Conservation (phyloP, 1,284 basidiomycete species). For the Tilletiaria anomala region DNA sequence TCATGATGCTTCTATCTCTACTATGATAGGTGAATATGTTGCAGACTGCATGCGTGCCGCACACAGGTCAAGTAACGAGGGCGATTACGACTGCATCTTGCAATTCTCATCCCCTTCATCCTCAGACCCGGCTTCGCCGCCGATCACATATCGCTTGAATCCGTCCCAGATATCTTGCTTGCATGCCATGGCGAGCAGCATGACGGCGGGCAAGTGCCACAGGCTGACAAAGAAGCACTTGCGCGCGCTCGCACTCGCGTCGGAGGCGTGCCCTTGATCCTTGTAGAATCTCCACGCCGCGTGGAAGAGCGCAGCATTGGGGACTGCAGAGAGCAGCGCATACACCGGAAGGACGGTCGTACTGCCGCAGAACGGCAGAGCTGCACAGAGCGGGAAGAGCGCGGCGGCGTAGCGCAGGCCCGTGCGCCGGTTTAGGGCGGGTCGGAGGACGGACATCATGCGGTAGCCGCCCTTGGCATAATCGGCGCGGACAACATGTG, state of each 20-base stretch:
- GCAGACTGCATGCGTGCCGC: too few species aligned
- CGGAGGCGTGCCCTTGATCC: slow-evolving; percentile 51
- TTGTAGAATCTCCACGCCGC: slow-evolving; percentile 66
- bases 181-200: slow-evolving; percentile 73
- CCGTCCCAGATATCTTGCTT: slow-evolving; percentile 33
- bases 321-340: slow-evolving; percentile 59
- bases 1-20: too few species aligned
- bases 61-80: too few species aligned
- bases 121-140: too few species aligned
- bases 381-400: slow-evolving; percentile 70
- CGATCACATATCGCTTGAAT: slow-evolving; percentile 7
- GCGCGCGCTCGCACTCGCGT: slow-evolving; percentile 66
- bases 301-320: slow-evolving; percentile 58
- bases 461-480: slow-evolving; percentile 88
- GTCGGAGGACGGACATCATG: slow-evolving; percentile 76
- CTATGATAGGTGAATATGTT: too few species aligned
- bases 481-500: slow-evolving; percentile 67
- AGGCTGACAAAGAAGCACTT: slow-evolving; percentile 54
- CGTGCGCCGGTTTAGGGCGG: slow-evolving; percentile 69
- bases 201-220: slow-evolving; percentile 78
- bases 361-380: slow-evolving; percentile 19
- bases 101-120: too few species aligned
- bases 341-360: slow-evolving; percentile 47
- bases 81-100: too few species aligned
- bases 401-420: slow-evolving; percentile 67